Evolutionary conservation across 2,329 filamentous ascomycete species (phyloP), one percentile per base, ranked within the genome.

Genomic region (Chaetomium olivaceum): DNA sequence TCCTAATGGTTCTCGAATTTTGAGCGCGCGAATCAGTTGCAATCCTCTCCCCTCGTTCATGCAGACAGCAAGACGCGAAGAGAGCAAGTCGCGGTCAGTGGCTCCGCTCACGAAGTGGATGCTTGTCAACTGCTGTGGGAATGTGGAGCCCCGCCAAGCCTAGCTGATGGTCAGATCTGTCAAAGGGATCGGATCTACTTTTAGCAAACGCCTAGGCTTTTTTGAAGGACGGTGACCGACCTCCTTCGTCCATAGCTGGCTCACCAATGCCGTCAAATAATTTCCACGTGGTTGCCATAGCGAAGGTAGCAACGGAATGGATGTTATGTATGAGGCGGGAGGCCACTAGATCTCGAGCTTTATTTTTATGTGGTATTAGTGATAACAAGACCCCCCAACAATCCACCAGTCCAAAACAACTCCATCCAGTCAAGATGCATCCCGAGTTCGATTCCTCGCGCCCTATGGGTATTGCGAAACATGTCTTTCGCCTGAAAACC

Each of bases 81-180:
- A 1, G 46, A 21, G 25, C 48, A 27, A 51, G 48, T 29, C 23
- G 23, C 56, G 36, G n/a, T 11, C 16, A 23, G 27, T 29, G 57
- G 57, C 31, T 60, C 46, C 46, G 36, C 58, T n/a, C 46, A 12
- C 43, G 36, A 51, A 60, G 58, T 60, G 58, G 58, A 52, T 60
- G 58, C 58, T 48, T 11, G 12, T 14, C 33, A 12, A 12, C 33
- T 33, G 27, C 58, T 16, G 31, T 21, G 3, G 27, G 27, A 29
- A 6, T 27, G 48, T 51, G 51, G 51, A 54, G 51, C 19, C 27
- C 11, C n/a, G 46, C 46, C 46, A 23, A 48, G 46, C n/a, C n/a
- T 48, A 11, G n/a, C n/a, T 48, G 11, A 19, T 7, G 46, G 21
- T 23, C 8, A 2, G 46, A 23, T 23, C 46, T 48, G 46, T 48